Base-by-base conservation (phyloP, 192 early-diverging fungal genomes). In the Coemansia reversa region DNA sequence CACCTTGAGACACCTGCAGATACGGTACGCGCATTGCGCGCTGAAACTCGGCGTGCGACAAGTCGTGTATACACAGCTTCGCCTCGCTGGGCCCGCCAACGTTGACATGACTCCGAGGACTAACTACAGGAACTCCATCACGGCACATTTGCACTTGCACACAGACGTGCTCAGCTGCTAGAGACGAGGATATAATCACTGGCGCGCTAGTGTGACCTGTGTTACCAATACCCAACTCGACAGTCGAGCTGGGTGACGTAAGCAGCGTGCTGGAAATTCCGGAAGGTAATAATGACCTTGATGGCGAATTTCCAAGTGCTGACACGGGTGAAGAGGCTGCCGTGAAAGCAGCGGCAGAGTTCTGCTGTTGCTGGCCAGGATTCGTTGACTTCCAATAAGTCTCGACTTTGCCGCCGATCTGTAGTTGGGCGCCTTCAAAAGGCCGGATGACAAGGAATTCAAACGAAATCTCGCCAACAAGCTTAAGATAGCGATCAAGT, bases 351-450 rank as follows among this genome's bases (percentile, higher is more conserved):
- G 59, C 25, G 53, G 39, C 39, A 45, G 39, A 16, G 39, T 45
- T 45, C 39, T 60, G 57, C 52, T 68, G 75, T 20, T 69, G 75
- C 16, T 62, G 66, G 19, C 63, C 55, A 19, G 93, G 89, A 66
- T 92, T 91, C 9, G 94, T 96, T 5, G 94, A 91, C 83, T 98
- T 99, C 97, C 97, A 99, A 75, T 99, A 99, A 0, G 97, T 99
- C 69, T 96, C 95, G 20, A 98, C 91, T 39, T 90, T 90, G 20
- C 97, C 97, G 19, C 94, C 97, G 70, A 98, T 96, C 75, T 91
- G 89, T 63, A 99, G 81, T 45, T 89, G 85, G 2, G 91, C 88
- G 49, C 94, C 94, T 51, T 83, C 84, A 74, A 99, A 95, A 2
- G 97, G 93, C 58, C 87, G 86, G 28, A 99, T 85, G 5, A 95